These are phyloP conservation scores for Kurtzmaniella quercitrusa DNA, from an alignment of 1,139 yeast genomes.

Conservation along the genomic window DNA sequence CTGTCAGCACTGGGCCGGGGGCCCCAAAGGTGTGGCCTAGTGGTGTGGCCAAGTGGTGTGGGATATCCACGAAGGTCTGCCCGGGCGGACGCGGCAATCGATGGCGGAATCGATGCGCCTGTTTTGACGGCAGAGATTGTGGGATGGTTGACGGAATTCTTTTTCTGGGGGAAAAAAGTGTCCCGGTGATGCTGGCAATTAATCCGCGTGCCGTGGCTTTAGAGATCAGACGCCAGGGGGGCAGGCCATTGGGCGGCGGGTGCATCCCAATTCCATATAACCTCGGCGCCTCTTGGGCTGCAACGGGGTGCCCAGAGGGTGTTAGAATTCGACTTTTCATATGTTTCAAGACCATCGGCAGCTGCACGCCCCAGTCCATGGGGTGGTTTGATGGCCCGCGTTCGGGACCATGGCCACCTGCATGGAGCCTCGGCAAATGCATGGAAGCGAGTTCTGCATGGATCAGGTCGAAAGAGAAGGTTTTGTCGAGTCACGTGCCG, in stretches of 20 bases:
- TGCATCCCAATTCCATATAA: too few species aligned
- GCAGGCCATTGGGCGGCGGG: too few species aligned
- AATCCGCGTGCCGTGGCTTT: too few species aligned
- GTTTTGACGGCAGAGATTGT: too few species aligned
- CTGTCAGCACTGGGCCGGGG: too few species aligned
- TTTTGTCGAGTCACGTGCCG: not conserved
- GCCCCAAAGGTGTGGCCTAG: too few species aligned
- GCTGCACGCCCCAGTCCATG: not conserved
- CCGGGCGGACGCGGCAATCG: too few species aligned
- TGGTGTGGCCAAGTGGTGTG: not conserved
- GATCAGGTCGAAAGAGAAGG: not conserved
- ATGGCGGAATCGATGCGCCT: too few species aligned
- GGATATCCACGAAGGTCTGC: not conserved
- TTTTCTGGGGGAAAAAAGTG: too few species aligned
- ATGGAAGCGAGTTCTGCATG: not conserved
- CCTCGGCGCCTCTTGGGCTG: not conserved
- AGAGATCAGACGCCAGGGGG: too few species aligned
- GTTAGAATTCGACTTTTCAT: not conserved
- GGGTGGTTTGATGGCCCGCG: not conserved
- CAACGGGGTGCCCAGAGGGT: not conserved
- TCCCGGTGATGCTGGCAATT: too few species aligned
- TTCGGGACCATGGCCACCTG: not conserved
- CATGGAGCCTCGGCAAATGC: not conserved
- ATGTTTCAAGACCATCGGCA: not conserved
- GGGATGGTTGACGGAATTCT: too few species aligned